Conservation (phyloP, 2,329 filamentous ascomycete species). For the Camillea tinctor region DNA sequence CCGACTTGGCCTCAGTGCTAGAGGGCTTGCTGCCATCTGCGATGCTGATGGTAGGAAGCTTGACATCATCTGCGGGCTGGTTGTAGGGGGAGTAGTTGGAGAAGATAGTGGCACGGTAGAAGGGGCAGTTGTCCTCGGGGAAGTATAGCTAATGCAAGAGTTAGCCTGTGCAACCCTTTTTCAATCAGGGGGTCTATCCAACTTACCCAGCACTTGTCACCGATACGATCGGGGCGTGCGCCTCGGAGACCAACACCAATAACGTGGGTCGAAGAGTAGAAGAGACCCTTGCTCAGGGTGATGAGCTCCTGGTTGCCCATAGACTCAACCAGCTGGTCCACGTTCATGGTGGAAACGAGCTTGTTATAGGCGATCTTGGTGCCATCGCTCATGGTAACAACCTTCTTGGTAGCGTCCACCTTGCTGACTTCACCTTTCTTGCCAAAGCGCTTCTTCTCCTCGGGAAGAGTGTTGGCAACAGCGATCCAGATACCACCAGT, state of each 20-base stretch:
- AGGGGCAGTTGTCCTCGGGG: slow-evolving; percentile 97
- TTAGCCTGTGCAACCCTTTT: slow-evolving; percentile 7
- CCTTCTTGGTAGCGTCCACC: slow-evolving; percentile 83
- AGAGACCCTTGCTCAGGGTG: slow-evolving; percentile 82
- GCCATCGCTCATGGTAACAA: slow-evolving; percentile 78
- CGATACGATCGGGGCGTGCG: slow-evolving; percentile 87
- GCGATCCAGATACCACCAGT: slow-evolving; percentile 99
- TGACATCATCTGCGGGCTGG: slow-evolving; percentile 78
- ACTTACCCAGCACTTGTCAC: slow-evolving; percentile 96
- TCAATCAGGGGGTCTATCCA: neutral
- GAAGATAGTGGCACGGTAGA: slow-evolving; percentile 99
- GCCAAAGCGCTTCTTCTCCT: slow-evolving; percentile 89
- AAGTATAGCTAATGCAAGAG: slow-evolving; percentile 72
- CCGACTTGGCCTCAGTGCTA: slow-evolving; percentile 72
- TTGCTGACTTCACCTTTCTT: slow-evolving; percentile 80
- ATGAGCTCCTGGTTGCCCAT: slow-evolving; percentile 88
- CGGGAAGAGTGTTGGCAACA: slow-evolving; percentile 87
- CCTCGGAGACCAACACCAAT: slow-evolving; percentile 95
- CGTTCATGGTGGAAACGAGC: slow-evolving; percentile 93
- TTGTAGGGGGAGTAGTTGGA: slow-evolving; percentile 99
- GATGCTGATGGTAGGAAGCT: slow-evolving; percentile 82
- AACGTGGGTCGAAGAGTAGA: slow-evolving; percentile 96
- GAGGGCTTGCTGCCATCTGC: slow-evolving; percentile 81
- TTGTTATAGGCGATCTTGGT: slow-evolving; percentile 88
- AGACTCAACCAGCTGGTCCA: slow-evolving; percentile 81